Evolutionary conservation across 495 filamentous ascomycete species (phyloP), one percentile per base, ranked within the genome.

Genomic region (Penicillium pancosmium): DNA sequence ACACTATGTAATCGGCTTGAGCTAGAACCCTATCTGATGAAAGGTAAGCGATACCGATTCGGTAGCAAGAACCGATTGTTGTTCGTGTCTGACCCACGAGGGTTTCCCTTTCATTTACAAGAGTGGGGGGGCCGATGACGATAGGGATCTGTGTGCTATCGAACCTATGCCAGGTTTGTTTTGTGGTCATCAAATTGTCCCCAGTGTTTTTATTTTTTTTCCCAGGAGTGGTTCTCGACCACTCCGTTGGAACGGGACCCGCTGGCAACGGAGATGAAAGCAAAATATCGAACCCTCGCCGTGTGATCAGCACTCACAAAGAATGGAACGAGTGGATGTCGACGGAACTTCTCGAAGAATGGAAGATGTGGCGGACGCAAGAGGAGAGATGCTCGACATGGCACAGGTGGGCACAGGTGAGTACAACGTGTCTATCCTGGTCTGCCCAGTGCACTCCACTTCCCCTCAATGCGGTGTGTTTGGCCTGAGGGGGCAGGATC

Each of bases 251-350:
- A 44, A 44, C 46, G 9, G 46, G 46, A 48, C 46, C 51, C 38
- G 51, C 38, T 54, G 31, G 10, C 23, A 13, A n/a, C 46, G 54
- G 48, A 47, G 49, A 46, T 49, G 36, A 33, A 25, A 35, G 34
- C 21, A 13, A 31, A 31, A 52, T 46, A 47, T 35, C 33, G 46
- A 48, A 48, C 46, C 9, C 6, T 48, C 19, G 16, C 15, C 41
- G 41, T 44, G 16, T n/a, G 41, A 44, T 44, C 41, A 44, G 41
- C 48, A 53, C 27, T 31, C 16, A n/a, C 15, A 55, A 49, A 51
- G 34, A 61, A 59, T 38, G 55, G 62, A 58, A 52, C 54, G 44
- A 58, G 62, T 65, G 62, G 62, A 65, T 61, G 40, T 50, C 46
- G 57, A 48, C 9, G 16, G 52, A 46, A 15, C 52, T 61, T 65